Conservation (phyloP, 768 basidiomycete genomes). For the Suillus plorans region DNA sequence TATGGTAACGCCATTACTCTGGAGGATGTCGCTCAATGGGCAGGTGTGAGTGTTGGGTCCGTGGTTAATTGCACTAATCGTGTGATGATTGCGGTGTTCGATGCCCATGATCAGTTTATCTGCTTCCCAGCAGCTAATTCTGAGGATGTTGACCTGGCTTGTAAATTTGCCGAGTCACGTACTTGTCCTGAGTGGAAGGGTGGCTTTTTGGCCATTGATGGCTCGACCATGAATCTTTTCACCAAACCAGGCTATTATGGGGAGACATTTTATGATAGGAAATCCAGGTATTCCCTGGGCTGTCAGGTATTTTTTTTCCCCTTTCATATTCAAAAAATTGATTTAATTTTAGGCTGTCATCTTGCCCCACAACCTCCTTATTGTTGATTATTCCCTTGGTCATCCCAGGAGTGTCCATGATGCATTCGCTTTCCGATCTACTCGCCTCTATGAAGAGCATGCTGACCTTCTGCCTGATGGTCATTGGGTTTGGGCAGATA, state of each 20-base stretch:
- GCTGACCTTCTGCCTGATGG: not conserved
- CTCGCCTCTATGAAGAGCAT: not conserved
- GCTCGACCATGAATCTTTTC: conserved; percentile 24
- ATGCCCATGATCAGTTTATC: no score
- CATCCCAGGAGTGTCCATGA: not conserved
- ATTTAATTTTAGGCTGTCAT: not conserved
- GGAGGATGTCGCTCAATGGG: no score
- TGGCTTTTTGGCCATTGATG: not conserved
- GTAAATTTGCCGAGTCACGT: no score
- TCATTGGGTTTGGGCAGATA: not conserved
- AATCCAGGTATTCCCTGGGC: conserved; percentile 17
- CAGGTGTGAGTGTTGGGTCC: no score
- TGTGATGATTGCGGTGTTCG: no score
- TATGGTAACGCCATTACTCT: no score
- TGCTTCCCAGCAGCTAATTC: no score
- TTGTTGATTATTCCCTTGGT: not conserved
- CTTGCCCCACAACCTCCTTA: conserved; percentile 2
- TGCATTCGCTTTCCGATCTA: not conserved
- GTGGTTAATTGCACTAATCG: no score
- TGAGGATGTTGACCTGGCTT: no score
- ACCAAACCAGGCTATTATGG: conserved; percentile 3
- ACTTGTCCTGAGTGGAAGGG: no score
- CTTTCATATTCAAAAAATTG: not conserved
- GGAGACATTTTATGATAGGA: conserved; percentile 16
- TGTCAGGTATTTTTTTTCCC: conserved; percentile 13